Base-by-base conservation (phyloP, 1,139 yeast genomes). In the Groenewaldozyma sp. region DNA sequence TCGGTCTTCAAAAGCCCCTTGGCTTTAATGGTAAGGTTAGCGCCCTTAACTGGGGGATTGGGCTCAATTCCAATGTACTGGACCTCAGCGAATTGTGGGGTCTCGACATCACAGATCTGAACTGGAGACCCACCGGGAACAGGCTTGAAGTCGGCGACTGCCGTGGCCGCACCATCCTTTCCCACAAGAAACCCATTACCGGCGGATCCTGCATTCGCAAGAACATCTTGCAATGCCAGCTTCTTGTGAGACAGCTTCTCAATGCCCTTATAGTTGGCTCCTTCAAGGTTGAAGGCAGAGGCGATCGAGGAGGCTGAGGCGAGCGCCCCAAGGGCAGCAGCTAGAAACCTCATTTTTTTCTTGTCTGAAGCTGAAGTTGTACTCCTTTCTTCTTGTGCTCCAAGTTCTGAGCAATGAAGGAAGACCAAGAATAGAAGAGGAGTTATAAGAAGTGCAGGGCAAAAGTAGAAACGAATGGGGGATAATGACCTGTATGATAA, bases 101-200 rank as follows among this genome's bases (percentile, higher is more conserved):
- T 71, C 16, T 67, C 62, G 27, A 73, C 65, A 53, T 86, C 95
- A 62, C 98, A 91, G 43, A 76, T 71, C 41, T 71, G 65, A 36
- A 91, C 70, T 6, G 97, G 96, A 0, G 95, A 82, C 49, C 76
- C 84, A 5, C 98, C 98, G 1, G 95, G 94, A 24, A 91, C 77
- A 5, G 52, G 52, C 28, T 48, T 45, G 42, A 45, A 43, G 21
- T 48, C 45, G 14, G 38, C 42, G 9, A 42, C 26, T 6, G 33
- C 22, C 11, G 20, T 29, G 22, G 33, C 22, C 7, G 37, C 26
- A 22, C 26, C 26, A 22, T 7, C 26, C 7, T 22, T 22, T 7
- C 7, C 10, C 26, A 22, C 26, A 22, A 22, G n/a, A n/a, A n/a
- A n/a, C n/a, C n/a, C n/a, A n/a, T n/a, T n/a, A n/a, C n/a, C n/a